phyloP scores from a whole-genome alignment of 116 monocot genomes.

The Papilionanthe hybrid region DNA sequence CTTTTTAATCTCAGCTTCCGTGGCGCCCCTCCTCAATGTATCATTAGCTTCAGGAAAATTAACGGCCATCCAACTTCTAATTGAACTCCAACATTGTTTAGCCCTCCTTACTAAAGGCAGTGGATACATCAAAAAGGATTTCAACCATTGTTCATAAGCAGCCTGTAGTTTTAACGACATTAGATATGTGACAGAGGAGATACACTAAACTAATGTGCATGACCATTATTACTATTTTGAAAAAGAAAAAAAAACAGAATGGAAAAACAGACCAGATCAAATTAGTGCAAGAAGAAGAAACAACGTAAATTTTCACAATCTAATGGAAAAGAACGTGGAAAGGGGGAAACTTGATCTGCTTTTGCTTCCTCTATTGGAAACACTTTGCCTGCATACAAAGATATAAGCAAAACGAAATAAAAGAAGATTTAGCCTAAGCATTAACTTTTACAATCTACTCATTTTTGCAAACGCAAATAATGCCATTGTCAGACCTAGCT shows the following conservation, averaged over 20 bases:
- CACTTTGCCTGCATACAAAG: not conserved
- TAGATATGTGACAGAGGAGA: not conserved
- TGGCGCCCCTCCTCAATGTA: constrained; percentile 72
- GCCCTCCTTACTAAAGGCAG: constrained; percentile 61
- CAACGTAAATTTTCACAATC: not conserved
- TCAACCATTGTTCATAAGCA: constrained; percentile 58
- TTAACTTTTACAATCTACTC: no score
- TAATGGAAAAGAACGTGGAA: not conserved
- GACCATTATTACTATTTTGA: not conserved
- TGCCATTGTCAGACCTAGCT: no score
- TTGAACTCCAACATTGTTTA: constrained; percentile 48
- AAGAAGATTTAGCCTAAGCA: no score
- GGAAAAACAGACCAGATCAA: not conserved
- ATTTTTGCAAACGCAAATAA: no score
- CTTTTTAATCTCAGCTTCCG: constrained; percentile 62
- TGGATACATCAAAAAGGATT: constrained; percentile 81
- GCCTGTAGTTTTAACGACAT: constrained; percentile 32
- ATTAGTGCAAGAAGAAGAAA: not conserved
- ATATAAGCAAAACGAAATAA: no score
- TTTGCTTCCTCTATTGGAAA: not conserved
- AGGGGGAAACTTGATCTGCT: not conserved
- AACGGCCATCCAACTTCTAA: constrained; percentile 54
- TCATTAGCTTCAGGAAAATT: constrained; percentile 68
- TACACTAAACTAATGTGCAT: not conserved
- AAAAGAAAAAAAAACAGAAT: not conserved